Base-by-base conservation (phyloP, 805 yeast species). In the Myxozyma nipponensis region DNA sequence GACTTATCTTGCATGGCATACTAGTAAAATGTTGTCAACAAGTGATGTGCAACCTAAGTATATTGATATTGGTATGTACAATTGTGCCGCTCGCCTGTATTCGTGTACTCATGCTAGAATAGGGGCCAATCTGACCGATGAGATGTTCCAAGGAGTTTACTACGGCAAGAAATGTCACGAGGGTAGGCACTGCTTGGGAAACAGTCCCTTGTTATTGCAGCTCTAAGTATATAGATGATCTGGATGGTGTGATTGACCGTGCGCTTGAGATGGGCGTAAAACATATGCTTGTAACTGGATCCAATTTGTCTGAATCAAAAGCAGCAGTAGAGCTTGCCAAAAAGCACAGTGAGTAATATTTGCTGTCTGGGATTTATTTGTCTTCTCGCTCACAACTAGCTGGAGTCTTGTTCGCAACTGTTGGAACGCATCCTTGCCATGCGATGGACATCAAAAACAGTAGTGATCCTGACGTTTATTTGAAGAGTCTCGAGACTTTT, bases 341-440 rank as follows among this genome's bases (percentile, higher is more conserved):
- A 2, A 53, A 66, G 44, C 66, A 69, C 49, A 13, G 62, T 56
- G 24, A 44, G 65, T 9, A 57, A 39, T 34, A 42, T 22, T 35
- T 37, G 13, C 18, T 28, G 18, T 17, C 25, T 37, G 19, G n/a
- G 7, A 24, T n/a, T 13, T 10, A 52, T 21, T 21, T 15, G 32
- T 4, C 9, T 19, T 24, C 38, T 50, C 13, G 54, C 35, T 25
- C 21, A 24, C 34, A 35, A 4, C 13, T 26, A 55, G 55, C 39
- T 7, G 43, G 35, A 5, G 23, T 44, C 6, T 64, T 82, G 26
- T 77, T 70, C 53, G 79, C 85, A 22, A 93, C 98, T 0, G 90
- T 82, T 1, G 98, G 99, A 10, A 95, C 91, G 1, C 99, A 93
- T 70, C 99, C 99, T 0, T 91, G 98, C 67, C 73, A 84, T 17